Base-by-base conservation (phyloP, 2,329 filamentous ascomycete genomes). In the Cercospora citrullina region DNA sequence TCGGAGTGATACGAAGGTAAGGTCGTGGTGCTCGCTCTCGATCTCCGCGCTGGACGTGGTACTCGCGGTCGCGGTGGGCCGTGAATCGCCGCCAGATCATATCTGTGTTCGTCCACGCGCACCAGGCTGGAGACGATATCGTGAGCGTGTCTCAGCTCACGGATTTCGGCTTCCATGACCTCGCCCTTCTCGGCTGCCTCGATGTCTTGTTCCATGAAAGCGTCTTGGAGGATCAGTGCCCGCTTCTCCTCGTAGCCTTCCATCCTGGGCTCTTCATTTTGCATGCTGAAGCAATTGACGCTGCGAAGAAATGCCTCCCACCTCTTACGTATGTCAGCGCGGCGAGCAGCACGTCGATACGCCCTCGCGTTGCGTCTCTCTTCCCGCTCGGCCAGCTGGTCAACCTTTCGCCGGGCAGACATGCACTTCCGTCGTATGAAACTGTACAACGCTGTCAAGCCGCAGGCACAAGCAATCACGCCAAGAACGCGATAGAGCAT, bases 161-260 rank as follows among this genome's bases (percentile, higher is more conserved):
- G 76, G 42, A 88, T 86, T 67, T 85, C 83, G 26, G 79, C 78
- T 67, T 82, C 79, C 79, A 85, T 81, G 16, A 79, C 75, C 42
- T 77, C 73, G 55, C 76, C 75, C 58, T 75, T 76, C 53, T 81
- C 79, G 60, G 84, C 83, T 4, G 82, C 76, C n/a, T 82, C 74
- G 28, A 73, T 75, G 61, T 86, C 82, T 62, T 84, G 71, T 60
- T 77, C 76, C 9, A 76, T 66, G 59, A 76, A 76, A 8, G 77
- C 77, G 21, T 77, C 77, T 64, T 81, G 78, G 4, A 81, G 74
- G 53, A 85, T 83, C 53, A 84, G 76, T 3, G 80, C 78, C 31
- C 81, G 79, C 75, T 86, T 86, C 73, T 87, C 85, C 66, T 86
- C 84, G 71, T 85, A 83, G 68, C 84, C 80, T 75, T 78, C 60